Evolutionary conservation across 129 eudicot species (phyloP), one percentile per base, ranked within the genome.

Genomic region (Chrysanthemum lavandulifolium): DNA sequence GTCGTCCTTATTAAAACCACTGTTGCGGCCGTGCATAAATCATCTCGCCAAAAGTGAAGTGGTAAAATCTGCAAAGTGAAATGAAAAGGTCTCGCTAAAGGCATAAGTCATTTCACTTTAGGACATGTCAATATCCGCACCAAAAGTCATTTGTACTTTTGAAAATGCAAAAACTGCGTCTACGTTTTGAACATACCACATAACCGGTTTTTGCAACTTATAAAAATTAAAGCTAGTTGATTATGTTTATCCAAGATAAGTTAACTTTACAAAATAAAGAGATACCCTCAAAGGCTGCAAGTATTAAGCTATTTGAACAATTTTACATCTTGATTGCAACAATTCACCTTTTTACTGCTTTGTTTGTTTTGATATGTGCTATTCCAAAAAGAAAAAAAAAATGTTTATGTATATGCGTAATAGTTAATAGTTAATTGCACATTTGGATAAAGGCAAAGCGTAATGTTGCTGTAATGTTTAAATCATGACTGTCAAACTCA

Each of bases 241-340:
- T 27, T 23, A 27, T 4, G 12, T 63, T 15, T 8, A 31, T 13
- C 16, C 36, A 63, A 36, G 27, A 5, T 40, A 13, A 65, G n/a
- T 40, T 36, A 16, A 16, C 1, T 65, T 8, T n/a, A 36, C 10
- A 43, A 2, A 9, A 13, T 36, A 43, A 47, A 43, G 33, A 64
- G 13, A 36, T 7, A 40, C 14, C 19, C 52, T 40, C 33, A 15
- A 65, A 65, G 47, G 69, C n/a, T 40, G 68, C 68, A 63, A 2
- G 49, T 33, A 2, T 13, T 33, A 62, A 33, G 67, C 67, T 25
- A 27, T 62, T 62, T 19, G 31, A 27, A 27, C 12, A 56, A 56
- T 21, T 10, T 56, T 59, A 59, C 11, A 59, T 58, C 64, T 64
- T 64, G 67, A 61, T 61, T 61, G 19, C 48, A 18, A 58, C 64